These are phyloP conservation scores for Mortierella sp. DNA, from an alignment of 371 early-diverging fungal species.

Conservation along the genomic window DNA sequence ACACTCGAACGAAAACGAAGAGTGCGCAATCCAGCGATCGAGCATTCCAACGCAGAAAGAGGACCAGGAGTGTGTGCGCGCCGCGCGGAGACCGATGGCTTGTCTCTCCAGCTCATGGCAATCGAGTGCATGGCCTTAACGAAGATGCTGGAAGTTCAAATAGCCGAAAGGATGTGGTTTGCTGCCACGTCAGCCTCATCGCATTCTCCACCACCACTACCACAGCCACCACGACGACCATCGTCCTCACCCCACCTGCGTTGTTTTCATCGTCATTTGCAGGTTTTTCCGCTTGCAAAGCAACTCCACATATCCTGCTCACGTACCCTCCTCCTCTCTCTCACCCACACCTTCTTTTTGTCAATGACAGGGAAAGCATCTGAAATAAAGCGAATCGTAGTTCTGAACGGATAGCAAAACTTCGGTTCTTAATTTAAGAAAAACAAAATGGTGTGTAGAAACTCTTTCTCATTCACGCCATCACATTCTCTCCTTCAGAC, in stretches of 20 bases:
- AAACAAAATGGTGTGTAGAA: background rate
- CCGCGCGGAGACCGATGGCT: background rate
- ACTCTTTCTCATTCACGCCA: background rate
- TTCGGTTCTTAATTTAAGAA: conserved; percentile 23
- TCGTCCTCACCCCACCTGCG: background rate
- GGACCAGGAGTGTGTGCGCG: background rate
- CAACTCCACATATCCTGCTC: background rate
- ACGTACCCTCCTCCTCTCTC: background rate
- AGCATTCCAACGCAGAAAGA: background rate
- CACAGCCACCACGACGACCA: background rate
- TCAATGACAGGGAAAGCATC: background rate
- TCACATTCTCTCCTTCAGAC: background rate
- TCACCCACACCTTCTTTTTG: background rate
- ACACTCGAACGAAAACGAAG: background rate
- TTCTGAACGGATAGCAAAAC: conserved; percentile 19
- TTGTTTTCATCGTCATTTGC: background rate
- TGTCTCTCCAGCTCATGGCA: background rate
- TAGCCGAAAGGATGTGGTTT: background rate
- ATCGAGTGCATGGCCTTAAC: background rate
- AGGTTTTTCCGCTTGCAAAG: background rate
- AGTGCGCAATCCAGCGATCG: background rate
- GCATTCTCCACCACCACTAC: background rate
- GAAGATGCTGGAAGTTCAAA: background rate
- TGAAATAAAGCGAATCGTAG: conserved; percentile 27
- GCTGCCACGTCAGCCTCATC: background rate